Evolutionary conservation across 2,329 filamentous ascomycete species (phyloP).

Genomic region (Coniochaeta pulveracea): DNA sequence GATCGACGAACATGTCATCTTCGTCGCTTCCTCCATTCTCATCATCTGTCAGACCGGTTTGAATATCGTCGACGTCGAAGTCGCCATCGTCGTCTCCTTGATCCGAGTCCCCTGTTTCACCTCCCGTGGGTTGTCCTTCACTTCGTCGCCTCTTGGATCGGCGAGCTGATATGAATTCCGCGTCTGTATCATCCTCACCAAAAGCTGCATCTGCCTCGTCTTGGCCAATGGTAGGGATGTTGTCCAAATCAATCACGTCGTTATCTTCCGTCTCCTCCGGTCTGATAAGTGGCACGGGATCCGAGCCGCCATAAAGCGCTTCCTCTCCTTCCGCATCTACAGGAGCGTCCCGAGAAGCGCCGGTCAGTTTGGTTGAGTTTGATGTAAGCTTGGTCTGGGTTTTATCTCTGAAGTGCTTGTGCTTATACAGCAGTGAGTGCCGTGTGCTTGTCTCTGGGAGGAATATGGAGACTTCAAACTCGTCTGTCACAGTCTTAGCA

Average conservation of each 20-base stretch:
- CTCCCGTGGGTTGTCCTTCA: conserved; percentile 14
- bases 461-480: conserved; percentile 93
- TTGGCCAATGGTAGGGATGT: conserved; percentile 38
- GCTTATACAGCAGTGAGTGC: conserved; percentile 77
- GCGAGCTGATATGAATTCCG: conserved; percentile 15
- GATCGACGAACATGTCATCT: conserved; percentile 23
- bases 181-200: conserved; percentile 14
- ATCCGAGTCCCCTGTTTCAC: conserved; percentile 22
- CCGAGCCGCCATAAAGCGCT: conserved; percentile 18
- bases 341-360: conserved; percentile 40
- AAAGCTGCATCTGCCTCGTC: no score
- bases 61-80: conserved; percentile 6
- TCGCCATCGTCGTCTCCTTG: conserved; percentile 11
- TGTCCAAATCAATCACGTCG: conserved; percentile 46
- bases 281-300: conserved; percentile 21
- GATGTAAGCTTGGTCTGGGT: conserved; percentile 41
- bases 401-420: conserved; percentile 62
- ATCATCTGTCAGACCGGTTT: conserved; percentile 11
- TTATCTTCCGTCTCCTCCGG: conserved; percentile 38
- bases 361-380: conserved; percentile 52
- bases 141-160: conserved; percentile 18
- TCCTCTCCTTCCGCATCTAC: conserved; percentile 34
- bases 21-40: conserved; percentile 18
- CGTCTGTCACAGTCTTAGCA: conserved; percentile 45
- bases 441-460: conserved; percentile 75